Base-by-base conservation (phyloP, 257 asterid species). In the Ehretia macrophylla region DNA sequence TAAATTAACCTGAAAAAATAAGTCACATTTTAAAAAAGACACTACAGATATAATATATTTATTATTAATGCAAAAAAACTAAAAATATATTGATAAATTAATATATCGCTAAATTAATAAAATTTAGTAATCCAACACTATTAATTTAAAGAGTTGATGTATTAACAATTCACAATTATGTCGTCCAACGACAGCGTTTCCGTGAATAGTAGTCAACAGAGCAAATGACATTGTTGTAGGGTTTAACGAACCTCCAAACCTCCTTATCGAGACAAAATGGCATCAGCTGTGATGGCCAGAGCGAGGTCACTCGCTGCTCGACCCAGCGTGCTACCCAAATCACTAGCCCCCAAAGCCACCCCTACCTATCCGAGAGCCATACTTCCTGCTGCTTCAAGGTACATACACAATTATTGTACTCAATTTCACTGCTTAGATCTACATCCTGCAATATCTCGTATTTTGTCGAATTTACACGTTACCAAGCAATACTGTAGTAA, bases 341-440 rank as follows among this genome's bases (percentile, higher is more conserved):
- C 50, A 22, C 58, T 73, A 16, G 38, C 60, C 64, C 72, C 78
- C 32, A 75, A 63, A 22, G 77, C 73, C 23, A 60, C 20, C 37
- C 68, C 75, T 4, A 56, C 67, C 45, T 61, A 81, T 58, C 66
- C 71, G 49, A 56, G 51, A 32, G 64, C 62, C 50, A 50, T 32
- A 45, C 48, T 64, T 32, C 57, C 20, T 40, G 63, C 73, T 27
- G 58, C 74, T 67, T 68, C 73, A 42, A 83, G 84, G 90, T 80
- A 42, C 6, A 27, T 6, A 27, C 6, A 57, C n/a, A 10, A 14
- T 12, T 53, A 42, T 37, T 55, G 38, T n/a, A n/a, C 3, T 39
- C 58, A 22, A 52, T 35, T 27, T 40, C 53, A 49, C 14, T 14
- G 32, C 54, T 42, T 42, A 42, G 2, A 10, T n/a, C n/a, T 42